Percentiles rank a stretch among this genome's conserved stretches.
Evolutionary conservation across 2,329 filamentous ascomycete genomes (phyloP).

Genomic region (Fusarium sp.): DNA sequence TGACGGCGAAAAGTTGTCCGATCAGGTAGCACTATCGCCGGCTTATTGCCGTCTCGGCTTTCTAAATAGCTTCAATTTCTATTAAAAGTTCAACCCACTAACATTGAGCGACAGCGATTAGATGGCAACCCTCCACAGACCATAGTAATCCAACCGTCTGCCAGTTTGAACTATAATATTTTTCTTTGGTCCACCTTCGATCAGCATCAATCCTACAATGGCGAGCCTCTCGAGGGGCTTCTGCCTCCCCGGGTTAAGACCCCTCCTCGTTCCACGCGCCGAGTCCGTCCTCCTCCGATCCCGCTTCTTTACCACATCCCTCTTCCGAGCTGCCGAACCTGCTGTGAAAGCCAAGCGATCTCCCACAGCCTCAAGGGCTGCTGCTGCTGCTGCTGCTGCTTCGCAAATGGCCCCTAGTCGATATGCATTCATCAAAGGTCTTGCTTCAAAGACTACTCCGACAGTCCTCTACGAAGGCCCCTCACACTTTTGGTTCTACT

Average conservation of each 20-base stretch:
- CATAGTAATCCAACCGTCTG: neutral
- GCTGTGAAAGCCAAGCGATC: slow-evolving; percentile 35
- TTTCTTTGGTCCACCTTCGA: neutral
- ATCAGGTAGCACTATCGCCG: slow-evolving; percentile 18
- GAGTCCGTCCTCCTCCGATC: slow-evolving; percentile 41
- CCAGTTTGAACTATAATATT: neutral
- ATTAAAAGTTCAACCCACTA: slow-evolving; percentile 17
- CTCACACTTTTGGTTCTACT: slow-evolving; percentile 72
- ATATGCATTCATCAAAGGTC: slow-evolving; percentile 66
- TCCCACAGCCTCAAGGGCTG: slow-evolving; percentile 21
- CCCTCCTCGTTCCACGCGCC: slow-evolving; percentile 43
- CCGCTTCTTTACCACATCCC: slow-evolving; percentile 51
- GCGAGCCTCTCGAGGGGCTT: slow-evolving; percentile 52
- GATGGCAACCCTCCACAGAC: slow-evolving; percentile 21
- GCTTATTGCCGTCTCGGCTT: slow-evolving; percentile 35
- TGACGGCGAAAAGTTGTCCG: slow-evolving; percentile 34
- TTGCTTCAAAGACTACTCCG: slow-evolving; percentile 67
- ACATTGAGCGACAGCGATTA: slow-evolving; percentile 19
- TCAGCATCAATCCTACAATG: slow-evolving; percentile 39
- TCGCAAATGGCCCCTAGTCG: slow-evolving; percentile 45
- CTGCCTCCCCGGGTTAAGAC: slow-evolving; percentile 47
- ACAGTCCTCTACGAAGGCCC: slow-evolving; percentile 75
- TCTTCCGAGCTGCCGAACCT: slow-evolving; percentile 39
- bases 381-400: slow-evolving; percentile 23
- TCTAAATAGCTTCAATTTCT: slow-evolving; percentile 43